phyloP scores from a whole-genome alignment of 1,284 basidiomycete genomes.

The Coniferiporia sulphurascens region DNA sequence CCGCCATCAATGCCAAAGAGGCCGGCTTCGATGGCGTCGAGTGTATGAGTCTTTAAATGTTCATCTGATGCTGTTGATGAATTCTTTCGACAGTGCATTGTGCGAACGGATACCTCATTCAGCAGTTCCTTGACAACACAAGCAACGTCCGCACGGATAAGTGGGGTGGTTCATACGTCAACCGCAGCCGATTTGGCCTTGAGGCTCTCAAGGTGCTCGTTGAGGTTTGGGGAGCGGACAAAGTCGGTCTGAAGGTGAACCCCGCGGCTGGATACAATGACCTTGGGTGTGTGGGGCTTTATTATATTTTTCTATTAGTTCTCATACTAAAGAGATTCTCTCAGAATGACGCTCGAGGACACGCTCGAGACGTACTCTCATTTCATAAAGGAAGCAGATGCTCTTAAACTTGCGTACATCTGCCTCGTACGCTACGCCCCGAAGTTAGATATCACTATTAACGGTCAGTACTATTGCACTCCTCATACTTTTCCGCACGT shows the following conservation, averaged over 20 bases:
- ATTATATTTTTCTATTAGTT: not conserved
- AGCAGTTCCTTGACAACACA: slow-evolving; percentile 51
- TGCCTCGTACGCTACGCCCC: slow-evolving; percentile 31
- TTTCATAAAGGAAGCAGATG: slow-evolving; percentile 36
- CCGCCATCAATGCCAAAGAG: slow-evolving; percentile 49
- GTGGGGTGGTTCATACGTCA: slow-evolving; percentile 56
- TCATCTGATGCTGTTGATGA: not conserved
- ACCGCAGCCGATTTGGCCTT: slow-evolving; percentile 49
- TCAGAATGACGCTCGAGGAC: slow-evolving; percentile 40
- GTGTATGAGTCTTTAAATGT: slow-evolving; percentile 27
- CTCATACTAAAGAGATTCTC: not conserved
- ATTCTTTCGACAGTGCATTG: slow-evolving; percentile 33
- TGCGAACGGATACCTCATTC: slow-evolving; percentile 46
- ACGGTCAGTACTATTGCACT: slow-evolving; percentile 30
- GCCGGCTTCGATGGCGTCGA: slow-evolving; percentile 69
- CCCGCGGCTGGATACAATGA: slow-evolving; percentile 40
- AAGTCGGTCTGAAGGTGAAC: slow-evolving; percentile 46
- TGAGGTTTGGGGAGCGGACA: slow-evolving; percentile 44
- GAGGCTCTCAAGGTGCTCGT: slow-evolving; percentile 44
- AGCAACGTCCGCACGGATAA: slow-evolving; percentile 54
- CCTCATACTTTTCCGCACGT: slow-evolving; percentile 7
- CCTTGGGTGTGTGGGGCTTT: slow-evolving; percentile 31
- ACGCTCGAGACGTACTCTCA: slow-evolving; percentile 37
- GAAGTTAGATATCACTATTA: slow-evolving; percentile 24
- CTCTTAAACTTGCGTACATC: slow-evolving; percentile 35